Conservation (phyloP, 257 asterid species). For the Prunella vulgaris region DNA sequence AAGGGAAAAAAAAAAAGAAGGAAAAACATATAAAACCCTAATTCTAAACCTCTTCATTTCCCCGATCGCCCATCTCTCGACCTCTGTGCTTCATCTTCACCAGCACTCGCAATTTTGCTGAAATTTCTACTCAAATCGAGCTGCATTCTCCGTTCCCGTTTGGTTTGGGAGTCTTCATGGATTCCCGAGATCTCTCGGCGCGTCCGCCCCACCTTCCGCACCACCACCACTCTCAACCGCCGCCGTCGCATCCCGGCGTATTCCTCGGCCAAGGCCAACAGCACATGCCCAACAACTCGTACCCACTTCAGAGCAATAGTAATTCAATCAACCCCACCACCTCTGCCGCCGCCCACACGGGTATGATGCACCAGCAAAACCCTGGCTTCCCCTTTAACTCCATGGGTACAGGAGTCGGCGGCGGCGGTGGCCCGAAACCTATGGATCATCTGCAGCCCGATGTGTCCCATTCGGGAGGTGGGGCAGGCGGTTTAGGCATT, state of each 20-base stretch:
- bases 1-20: background rate
- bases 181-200: constrained; percentile 42
- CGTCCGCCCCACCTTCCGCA: constrained; percentile 25
- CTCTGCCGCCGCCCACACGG: constrained; percentile 24
- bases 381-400: constrained; percentile 57
- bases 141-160: background rate
- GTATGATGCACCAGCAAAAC: constrained; percentile 43
- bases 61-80: constrained; percentile 6
- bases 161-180: constrained; percentile 25
- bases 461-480: constrained; percentile 37
- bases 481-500: constrained; percentile 41
- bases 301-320: constrained; percentile 35
- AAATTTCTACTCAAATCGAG: background rate
- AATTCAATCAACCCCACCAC: constrained; percentile 26
- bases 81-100: background rate
- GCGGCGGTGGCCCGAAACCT: constrained; percentile 18
- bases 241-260: constrained; percentile 27
- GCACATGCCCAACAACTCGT: constrained; percentile 41
- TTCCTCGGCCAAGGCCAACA: constrained; percentile 32
- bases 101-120: background rate
- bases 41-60: constrained; percentile 11
- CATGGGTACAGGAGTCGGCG: constrained; percentile 24
- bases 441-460: constrained; percentile 50
- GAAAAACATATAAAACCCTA: constrained; percentile 19
- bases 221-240: constrained; percentile 37